A percentile compares a stretch with the other conserved stretches of the same genome.
Conservation (phyloP, 2,329 filamentous ascomycete species). For the Hypoxylon sp. region DNA sequence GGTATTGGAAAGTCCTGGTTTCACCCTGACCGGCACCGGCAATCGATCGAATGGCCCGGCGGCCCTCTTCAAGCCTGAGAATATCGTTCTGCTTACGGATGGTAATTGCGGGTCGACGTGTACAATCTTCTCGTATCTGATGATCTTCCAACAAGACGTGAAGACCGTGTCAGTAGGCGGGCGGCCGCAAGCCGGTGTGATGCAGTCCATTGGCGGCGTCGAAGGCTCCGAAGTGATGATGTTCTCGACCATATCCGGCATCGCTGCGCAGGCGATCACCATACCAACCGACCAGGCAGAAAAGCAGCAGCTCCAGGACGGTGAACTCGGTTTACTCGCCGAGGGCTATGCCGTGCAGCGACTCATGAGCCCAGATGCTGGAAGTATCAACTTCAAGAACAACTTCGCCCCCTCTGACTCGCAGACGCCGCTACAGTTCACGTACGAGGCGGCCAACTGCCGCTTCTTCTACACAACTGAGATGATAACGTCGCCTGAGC, state of each 20-base stretch:
- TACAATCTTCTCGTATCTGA: slow-evolving; percentile 68
- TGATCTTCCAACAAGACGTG: slow-evolving; percentile 65
- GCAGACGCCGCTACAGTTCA: slow-evolving; percentile 61
- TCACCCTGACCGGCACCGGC: slow-evolving; percentile 61
- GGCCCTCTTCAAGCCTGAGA: slow-evolving; percentile 65
- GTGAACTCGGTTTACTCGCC: slow-evolving; percentile 53
- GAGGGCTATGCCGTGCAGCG: slow-evolving; percentile 56
- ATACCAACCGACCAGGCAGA: slow-evolving; percentile 43
- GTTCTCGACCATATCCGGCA: slow-evolving; percentile 51
- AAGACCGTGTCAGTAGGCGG: slow-evolving; percentile 66
- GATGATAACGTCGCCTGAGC: slow-evolving; percentile 59
- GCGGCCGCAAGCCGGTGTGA: slow-evolving; percentile 59
- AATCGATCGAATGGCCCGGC: slow-evolving; percentile 59
- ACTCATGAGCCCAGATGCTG: slow-evolving; percentile 44
- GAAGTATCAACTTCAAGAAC: slow-evolving; percentile 57
- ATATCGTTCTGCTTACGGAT: slow-evolving; percentile 69
- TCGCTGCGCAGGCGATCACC: slow-evolving; percentile 50
- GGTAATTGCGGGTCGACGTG: slow-evolving; percentile 70
- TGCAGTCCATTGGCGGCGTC: slow-evolving; percentile 66
- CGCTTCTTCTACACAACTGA: slow-evolving; percentile 63
- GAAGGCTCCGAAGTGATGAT: slow-evolving; percentile 61
- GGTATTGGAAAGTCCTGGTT: slow-evolving; percentile 35
- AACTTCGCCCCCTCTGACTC: slow-evolving; percentile 53
- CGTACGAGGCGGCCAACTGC: slow-evolving; percentile 62
- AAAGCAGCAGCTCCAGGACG: slow-evolving; percentile 34